phyloP scores from a whole-genome alignment of 345 rosid species.

The Durio zibethinus region DNA sequence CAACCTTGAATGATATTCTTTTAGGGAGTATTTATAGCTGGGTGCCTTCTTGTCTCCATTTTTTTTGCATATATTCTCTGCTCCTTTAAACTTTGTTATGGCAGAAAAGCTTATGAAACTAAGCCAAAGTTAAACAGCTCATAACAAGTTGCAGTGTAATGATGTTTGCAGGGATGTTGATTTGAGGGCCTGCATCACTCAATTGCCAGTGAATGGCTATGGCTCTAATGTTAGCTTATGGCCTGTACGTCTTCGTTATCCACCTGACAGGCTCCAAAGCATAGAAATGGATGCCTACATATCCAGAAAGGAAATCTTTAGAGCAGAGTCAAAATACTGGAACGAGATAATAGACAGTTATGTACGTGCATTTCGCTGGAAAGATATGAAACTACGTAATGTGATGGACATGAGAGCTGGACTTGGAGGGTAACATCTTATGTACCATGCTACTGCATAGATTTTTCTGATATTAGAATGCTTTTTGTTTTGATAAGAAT shows the following conservation, averaged over 20 bases:
- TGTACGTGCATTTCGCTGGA: slow-evolving; percentile 52
- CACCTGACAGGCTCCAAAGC: slow-evolving; percentile 58
- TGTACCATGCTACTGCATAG: neutral
- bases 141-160: slow-evolving; percentile 5
- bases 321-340: slow-evolving; percentile 66
- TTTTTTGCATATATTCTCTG: neutral
- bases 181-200: slow-evolving; percentile 49
- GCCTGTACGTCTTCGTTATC: slow-evolving; percentile 59
- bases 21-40: neutral
- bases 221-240: slow-evolving; percentile 54
- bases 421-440: slow-evolving; percentile 54
- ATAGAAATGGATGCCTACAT: slow-evolving; percentile 53
- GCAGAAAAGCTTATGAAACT: neutral
- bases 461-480: neutral
- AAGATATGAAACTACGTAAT: slow-evolving; percentile 44
- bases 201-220: slow-evolving; percentile 48
- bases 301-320: slow-evolving; percentile 57
- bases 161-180: slow-evolving; percentile 43
- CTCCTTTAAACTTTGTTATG: neutral
- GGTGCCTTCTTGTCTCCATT: neutral
- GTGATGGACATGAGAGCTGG: slow-evolving; percentile 73
- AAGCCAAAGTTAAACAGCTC: neutral
- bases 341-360: slow-evolving; percentile 47
- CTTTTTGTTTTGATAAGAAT: neutral
- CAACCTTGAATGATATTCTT: neutral